These are phyloP conservation scores for Glutinoglossum americanum DNA, from an alignment of 495 filamentous ascomycete species.

Conservation along the genomic window DNA sequence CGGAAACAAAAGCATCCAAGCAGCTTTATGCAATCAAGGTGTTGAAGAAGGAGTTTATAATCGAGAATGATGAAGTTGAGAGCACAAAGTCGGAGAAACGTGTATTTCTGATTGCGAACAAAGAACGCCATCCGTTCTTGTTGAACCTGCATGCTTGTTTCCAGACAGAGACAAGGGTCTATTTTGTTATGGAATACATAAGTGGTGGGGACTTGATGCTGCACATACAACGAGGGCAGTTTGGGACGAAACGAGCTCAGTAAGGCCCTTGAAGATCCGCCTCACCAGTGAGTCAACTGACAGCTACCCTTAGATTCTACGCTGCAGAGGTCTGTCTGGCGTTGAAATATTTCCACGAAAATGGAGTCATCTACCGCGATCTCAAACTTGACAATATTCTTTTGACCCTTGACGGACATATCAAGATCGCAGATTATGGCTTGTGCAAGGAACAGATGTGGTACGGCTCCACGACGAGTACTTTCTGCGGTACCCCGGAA, in stretches of 20 bases:
- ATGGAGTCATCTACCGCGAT: constrained; percentile 98
- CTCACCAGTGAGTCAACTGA: not conserved
- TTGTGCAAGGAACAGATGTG: constrained; percentile 99
- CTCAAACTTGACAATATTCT: constrained; percentile 98
- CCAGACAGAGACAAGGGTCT: constrained; percentile 95
- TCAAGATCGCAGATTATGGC: constrained; percentile 97
- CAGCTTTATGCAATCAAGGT: constrained; percentile 98
- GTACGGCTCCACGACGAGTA: constrained; percentile 91
- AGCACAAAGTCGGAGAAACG: constrained; percentile 95
- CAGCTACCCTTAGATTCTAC: constrained; percentile 50
- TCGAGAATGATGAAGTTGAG: constrained; percentile 99
- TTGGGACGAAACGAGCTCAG: constrained; percentile 90
- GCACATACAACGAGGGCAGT: constrained; percentile 93
- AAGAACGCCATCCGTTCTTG: constrained; percentile 92
- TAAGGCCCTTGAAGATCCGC: constrained; percentile 25
- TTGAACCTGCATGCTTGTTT: constrained; percentile 94
- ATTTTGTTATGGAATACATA: constrained; percentile 99
- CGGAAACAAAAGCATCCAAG: constrained; percentile 80
- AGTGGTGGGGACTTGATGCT: constrained; percentile 98
- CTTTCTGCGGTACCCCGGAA: constrained; percentile 96
- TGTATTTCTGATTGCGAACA: constrained; percentile 92
- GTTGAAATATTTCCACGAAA: constrained; percentile 98
- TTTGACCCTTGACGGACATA: constrained; percentile 85
- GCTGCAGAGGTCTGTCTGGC: constrained; percentile 93
- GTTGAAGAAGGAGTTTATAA: constrained; percentile 99